phyloP scores from a whole-genome alignment of 2,329 filamentous ascomycete species.

The Fusarium sp. region DNA sequence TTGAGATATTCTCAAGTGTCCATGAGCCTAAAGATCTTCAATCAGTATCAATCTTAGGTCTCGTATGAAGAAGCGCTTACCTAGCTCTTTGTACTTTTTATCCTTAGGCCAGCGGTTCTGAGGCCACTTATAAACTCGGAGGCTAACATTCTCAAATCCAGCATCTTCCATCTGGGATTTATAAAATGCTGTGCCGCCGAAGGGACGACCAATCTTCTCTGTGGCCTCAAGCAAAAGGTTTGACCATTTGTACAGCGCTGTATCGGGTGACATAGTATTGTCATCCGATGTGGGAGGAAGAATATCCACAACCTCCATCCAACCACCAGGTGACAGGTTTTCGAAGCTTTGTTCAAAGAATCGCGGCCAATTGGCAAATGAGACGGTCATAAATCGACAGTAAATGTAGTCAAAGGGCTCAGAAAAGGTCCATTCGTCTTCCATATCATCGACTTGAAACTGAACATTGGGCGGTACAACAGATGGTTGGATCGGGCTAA shows the following conservation, averaged over 20 bases:
- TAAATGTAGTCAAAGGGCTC: slow-evolving; percentile 45
- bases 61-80: slow-evolving; percentile 29
- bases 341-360: slow-evolving; percentile 39
- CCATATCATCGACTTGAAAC: slow-evolving; percentile 45
- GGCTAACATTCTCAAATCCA: slow-evolving; percentile 62
- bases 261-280: slow-evolving; percentile 22
- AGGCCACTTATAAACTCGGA: slow-evolving; percentile 60
- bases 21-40: slow-evolving; percentile 6
- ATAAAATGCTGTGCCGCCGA: slow-evolving; percentile 35
- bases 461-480: slow-evolving; percentile 39
- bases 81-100: slow-evolving; percentile 61
- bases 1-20: slow-evolving; percentile 36
- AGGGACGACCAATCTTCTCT: slow-evolving; percentile 44
- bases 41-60: accelerated
- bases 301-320: slow-evolving; percentile 42
- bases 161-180: slow-evolving; percentile 55
- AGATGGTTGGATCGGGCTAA: slow-evolving; percentile 37
- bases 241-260: slow-evolving; percentile 37
- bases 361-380: slow-evolving; percentile 31
- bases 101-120: slow-evolving; percentile 62
- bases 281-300: slow-evolving; percentile 16
- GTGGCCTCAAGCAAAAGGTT: slow-evolving; percentile 44
- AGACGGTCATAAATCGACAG: slow-evolving; percentile 36
- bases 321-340: slow-evolving; percentile 40
- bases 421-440: slow-evolving; percentile 40